phyloP scores from a whole-genome alignment of 306 rosid species.

The Vachellia collinsii region DNA sequence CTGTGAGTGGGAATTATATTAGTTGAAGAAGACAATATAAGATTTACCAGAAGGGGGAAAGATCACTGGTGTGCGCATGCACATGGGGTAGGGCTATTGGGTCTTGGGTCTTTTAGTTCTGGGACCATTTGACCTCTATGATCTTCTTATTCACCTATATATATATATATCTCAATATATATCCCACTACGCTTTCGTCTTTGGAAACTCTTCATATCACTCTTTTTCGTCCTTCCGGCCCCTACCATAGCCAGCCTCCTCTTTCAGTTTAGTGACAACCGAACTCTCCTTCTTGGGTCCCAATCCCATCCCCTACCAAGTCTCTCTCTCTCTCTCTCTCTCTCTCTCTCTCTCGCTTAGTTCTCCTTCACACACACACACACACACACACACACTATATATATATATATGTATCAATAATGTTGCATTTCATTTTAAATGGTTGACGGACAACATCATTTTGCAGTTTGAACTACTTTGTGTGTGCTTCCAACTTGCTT shows the following conservation, averaged over 20 bases:
- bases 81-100: not conserved
- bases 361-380: not conserved
- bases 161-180: too few relatives aligned
- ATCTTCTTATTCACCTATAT: too few relatives aligned
- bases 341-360: too few relatives aligned
- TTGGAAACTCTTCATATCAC: not conserved
- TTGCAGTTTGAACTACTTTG: too few relatives aligned
- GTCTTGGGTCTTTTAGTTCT: not conserved
- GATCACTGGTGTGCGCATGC: not conserved
- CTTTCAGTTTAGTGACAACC: slow-evolving; percentile 4
- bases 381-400: too few relatives aligned
- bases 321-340: too few relatives aligned
- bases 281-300: not conserved
- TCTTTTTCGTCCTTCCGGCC: not conserved
- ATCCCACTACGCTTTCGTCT: not conserved
- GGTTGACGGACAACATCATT: not conserved
- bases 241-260: not conserved
- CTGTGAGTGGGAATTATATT: not conserved
- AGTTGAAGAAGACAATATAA: too few relatives aligned
- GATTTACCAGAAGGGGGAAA: too few relatives aligned
- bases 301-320: not conserved
- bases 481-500: not conserved
- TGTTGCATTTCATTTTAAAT: not conserved
- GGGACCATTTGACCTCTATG: slow-evolving; percentile 4
- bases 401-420: too few relatives aligned